phyloP scores from a whole-genome alignment of 2,329 filamentous ascomycete species.

The Neopestalotiopsis clavispora region DNA sequence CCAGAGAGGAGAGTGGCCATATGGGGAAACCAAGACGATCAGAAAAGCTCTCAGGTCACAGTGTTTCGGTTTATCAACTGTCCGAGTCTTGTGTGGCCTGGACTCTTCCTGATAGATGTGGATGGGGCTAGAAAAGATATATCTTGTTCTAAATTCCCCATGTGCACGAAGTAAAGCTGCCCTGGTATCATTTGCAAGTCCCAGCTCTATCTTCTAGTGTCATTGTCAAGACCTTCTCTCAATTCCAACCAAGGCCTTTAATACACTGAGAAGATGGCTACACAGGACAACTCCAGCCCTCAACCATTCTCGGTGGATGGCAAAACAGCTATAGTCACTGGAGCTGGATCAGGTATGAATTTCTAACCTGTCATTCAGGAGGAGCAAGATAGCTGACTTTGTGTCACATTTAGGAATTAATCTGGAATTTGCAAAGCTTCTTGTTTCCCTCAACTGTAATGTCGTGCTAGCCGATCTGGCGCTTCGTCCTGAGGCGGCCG shows the following conservation, averaged over 20 bases:
- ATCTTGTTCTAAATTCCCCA: too few relatives aligned
- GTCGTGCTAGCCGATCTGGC: conserved; percentile 50
- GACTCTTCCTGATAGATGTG: not conserved
- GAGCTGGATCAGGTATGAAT: conserved; percentile 54
- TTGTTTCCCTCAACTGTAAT: conserved; percentile 47
- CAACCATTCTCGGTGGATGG: conserved; percentile 34
- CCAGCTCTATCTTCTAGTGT: too few relatives aligned
- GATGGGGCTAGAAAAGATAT: too few relatives aligned
- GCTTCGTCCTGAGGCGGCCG: conserved; percentile 46
- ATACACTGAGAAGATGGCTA: conserved; percentile 28
- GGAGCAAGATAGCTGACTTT: not conserved
- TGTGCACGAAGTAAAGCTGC: too few relatives aligned
- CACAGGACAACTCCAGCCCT: conserved; percentile 39
- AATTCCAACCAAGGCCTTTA: not conserved
- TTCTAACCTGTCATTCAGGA: not conserved
- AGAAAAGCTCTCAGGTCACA: not conserved
- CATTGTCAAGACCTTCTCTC: too few relatives aligned
- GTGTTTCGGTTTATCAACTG: not conserved
- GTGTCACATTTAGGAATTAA: conserved; percentile 41
- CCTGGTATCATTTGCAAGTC: too few relatives aligned
- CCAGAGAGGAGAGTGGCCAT: not conserved
- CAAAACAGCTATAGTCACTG: conserved; percentile 58
- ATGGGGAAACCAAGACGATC: not conserved
- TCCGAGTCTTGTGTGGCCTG: not conserved
- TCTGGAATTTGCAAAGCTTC: conserved; percentile 46